These are phyloP conservation scores for Polyplosphaeria fusca DNA, from an alignment of 495 filamentous ascomycete genomes.

Conservation along the genomic window DNA sequence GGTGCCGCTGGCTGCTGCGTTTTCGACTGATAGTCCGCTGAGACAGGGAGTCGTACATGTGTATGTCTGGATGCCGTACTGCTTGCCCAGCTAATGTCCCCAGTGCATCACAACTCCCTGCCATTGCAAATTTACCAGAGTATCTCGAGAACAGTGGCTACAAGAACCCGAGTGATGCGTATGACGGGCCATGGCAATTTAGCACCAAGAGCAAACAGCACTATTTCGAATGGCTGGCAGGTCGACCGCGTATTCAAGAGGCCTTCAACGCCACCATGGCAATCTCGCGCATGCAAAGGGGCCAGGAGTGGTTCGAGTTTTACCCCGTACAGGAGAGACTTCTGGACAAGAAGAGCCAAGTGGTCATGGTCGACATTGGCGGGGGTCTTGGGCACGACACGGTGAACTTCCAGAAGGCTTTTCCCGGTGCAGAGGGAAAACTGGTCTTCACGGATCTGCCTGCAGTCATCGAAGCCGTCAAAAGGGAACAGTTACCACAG, in stretches of 20 bases:
- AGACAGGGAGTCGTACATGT: background rate
- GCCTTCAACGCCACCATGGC: slow-evolving; percentile 4
- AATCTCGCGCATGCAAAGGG: background rate
- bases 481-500: background rate
- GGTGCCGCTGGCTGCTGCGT: background rate
- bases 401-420: background rate
- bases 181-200: slow-evolving; percentile 7
- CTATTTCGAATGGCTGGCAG: slow-evolving; percentile 5
- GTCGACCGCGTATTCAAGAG: background rate
- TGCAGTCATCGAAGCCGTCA: background rate
- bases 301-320: slow-evolving; percentile 7
- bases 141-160: slow-evolving; percentile 2
- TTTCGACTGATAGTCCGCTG: background rate
- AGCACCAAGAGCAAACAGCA: background rate
- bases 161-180: background rate
- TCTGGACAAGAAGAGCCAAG: background rate
- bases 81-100: background rate
- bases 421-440: background rate
- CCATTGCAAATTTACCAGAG: background rate
- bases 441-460: background rate
- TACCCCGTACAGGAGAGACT: slow-evolving; percentile 7
- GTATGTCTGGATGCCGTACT: background rate
- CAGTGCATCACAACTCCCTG: background rate
- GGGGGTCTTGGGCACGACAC: slow-evolving; percentile 4
- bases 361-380: slow-evolving; percentile 1